Percentiles rank a stretch among this genome's conserved stretches.
These are phyloP conservation scores for Calonectria pauciramosa DNA, from an alignment of 2,329 filamentous ascomycete species.

Conservation along the genomic window DNA sequence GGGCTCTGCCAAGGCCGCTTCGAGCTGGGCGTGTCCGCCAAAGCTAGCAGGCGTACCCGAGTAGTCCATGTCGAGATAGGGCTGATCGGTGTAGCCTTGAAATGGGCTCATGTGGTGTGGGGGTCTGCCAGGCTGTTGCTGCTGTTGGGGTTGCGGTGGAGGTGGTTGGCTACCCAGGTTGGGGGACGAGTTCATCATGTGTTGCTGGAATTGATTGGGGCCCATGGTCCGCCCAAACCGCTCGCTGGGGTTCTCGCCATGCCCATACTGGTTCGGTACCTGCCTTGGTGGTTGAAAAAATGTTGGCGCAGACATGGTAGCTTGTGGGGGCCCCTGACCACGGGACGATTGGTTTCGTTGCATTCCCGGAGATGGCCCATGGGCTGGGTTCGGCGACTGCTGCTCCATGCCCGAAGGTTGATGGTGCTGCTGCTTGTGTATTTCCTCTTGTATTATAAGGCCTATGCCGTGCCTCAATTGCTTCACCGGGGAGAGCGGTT, in stretches of 20 bases:
- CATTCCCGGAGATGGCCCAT: slow-evolving; percentile 13
- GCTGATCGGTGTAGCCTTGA: slow-evolving; percentile 37
- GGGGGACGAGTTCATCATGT: slow-evolving; percentile 31
- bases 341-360: slow-evolving; percentile 15
- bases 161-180: slow-evolving; percentile 27
- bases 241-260: slow-evolving; percentile 14
- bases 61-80: slow-evolving; percentile 45
- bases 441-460: slow-evolving; percentile 27
- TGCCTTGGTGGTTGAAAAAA: slow-evolving; percentile 37
- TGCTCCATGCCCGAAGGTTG: slow-evolving; percentile 24
- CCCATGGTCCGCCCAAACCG: slow-evolving; percentile 29
- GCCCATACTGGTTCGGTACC: slow-evolving; percentile 33
- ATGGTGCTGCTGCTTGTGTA: slow-evolving; percentile 23
- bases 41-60: slow-evolving; percentile 28
- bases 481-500: slow-evolving; percentile 24
- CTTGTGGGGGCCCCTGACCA: slow-evolving; percentile 1
- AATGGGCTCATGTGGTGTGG: slow-evolving; percentile 33
- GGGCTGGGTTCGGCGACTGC: slow-evolving; percentile 2
- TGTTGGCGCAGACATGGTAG: slow-evolving; percentile 23
- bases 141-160: slow-evolving; percentile 22
- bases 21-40: slow-evolving; percentile 37
- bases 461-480: slow-evolving; percentile 3
- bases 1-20: slow-evolving; percentile 38
- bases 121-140: slow-evolving; percentile 19
- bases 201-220: slow-evolving; percentile 36